These are phyloP conservation scores for Mesembryanthemum crystallinum DNA, from an alignment of 148 eudicot genomes.

Conservation along the genomic window DNA sequence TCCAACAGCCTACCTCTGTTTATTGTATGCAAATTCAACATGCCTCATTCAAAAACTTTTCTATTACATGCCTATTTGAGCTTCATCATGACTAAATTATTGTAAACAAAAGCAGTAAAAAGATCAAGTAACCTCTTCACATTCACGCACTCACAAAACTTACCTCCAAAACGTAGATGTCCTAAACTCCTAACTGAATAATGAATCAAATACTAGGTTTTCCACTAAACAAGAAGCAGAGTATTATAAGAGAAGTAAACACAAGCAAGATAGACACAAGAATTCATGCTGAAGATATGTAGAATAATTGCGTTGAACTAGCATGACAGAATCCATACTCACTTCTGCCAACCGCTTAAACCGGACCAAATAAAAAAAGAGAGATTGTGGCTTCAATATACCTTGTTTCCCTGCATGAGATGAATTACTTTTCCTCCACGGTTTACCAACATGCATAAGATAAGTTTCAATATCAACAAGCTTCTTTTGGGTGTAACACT, in stretches of 20 bases:
- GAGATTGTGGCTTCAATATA: slow-evolving; percentile 28
- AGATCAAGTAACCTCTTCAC: not conserved
- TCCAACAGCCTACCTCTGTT: not conserved
- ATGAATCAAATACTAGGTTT: not conserved
- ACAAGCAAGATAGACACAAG: not conserved
- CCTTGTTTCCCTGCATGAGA: slow-evolving; percentile 48
- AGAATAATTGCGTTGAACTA: not conserved
- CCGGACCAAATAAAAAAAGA: not conserved
- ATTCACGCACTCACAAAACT: not conserved
- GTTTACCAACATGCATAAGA: slow-evolving; percentile 86
- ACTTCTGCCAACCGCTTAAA: not conserved
- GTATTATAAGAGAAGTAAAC: not conserved
- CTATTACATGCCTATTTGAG: too few relatives aligned
- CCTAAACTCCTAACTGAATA: not conserved
- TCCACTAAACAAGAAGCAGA: not conserved
- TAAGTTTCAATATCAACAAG: slow-evolving; percentile 85
- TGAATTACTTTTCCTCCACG: slow-evolving; percentile 58
- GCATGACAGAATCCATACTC: too few relatives aligned
- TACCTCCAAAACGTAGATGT: not conserved
- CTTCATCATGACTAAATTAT: too few relatives aligned
- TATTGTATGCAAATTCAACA: not conserved
- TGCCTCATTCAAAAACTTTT: not conserved
- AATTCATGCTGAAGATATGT: not conserved
- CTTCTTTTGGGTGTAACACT: slow-evolving; percentile 71
- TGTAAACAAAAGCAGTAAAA: too few relatives aligned